phyloP scores from a whole-genome alignment of 2,329 filamentous ascomycete genomes.

The Ophiostoma himal-ulmi region DNA sequence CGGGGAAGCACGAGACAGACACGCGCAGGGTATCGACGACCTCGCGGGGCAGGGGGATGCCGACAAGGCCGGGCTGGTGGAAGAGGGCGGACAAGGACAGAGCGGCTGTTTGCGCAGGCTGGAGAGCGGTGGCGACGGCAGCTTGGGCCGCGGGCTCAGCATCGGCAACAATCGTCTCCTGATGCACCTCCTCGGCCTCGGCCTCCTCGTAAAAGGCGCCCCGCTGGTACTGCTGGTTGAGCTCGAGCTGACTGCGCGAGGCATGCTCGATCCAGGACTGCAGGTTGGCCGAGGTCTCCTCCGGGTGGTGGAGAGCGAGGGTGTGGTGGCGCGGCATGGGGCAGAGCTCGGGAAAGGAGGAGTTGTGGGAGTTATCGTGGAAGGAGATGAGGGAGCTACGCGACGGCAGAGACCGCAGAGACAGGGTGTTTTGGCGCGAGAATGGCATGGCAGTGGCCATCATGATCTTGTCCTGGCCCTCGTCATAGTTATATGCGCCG shows the following conservation, averaged over 20 bases:
- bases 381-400: conserved; percentile 14
- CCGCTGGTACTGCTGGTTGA: neutral
- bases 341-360: neutral
- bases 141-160: neutral
- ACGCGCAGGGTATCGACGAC: conserved; percentile 50
- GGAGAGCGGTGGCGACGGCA: neutral
- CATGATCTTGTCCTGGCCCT: conserved; percentile 21
- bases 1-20: conserved; percentile 52
- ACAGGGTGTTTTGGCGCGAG: conserved; percentile 14
- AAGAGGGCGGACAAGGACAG: conserved; percentile 9
- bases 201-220: conserved; percentile 6
- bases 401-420: conserved; percentile 14
- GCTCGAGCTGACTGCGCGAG: conserved; percentile 15
- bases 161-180: neutral
- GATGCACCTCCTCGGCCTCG: neutral
- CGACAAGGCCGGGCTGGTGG: conserved; percentile 18
- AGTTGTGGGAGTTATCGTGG: neutral
- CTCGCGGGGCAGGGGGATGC: conserved; percentile 46
- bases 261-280: conserved; percentile 23
- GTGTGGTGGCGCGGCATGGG: neutral
- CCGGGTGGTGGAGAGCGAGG: neutral
- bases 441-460: conserved; percentile 20
- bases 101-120: neutral
- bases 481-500: conserved; percentile 15
- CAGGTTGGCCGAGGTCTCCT: conserved; percentile 19